These are phyloP conservation scores for Eutypa lata DNA, from an alignment of 2,329 filamentous ascomycete genomes.

Conservation along the genomic window DNA sequence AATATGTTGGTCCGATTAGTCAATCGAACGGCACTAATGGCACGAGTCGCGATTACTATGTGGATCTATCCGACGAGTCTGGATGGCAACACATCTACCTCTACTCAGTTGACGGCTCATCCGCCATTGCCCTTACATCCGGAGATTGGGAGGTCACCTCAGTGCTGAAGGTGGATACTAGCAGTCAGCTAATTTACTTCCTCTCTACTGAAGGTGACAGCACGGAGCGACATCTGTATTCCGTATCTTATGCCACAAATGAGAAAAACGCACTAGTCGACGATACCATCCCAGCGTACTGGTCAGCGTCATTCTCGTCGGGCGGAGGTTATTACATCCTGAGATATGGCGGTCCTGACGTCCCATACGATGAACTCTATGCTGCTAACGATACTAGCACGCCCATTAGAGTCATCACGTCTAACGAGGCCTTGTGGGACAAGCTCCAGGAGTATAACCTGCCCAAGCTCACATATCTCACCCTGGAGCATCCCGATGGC, in stretches of 20 bases:
- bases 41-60: constrained; percentile 48
- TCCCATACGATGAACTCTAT: constrained; percentile 68
- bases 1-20: constrained; percentile 47
- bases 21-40: constrained; percentile 17
- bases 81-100: constrained; percentile 67
- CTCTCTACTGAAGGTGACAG: constrained; percentile 62
- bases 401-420: constrained; percentile 56
- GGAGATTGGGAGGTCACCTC: constrained; percentile 64
- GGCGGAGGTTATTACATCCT: constrained; percentile 63
- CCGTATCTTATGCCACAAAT: constrained; percentile 54
- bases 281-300: constrained; percentile 55
- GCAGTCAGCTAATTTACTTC: constrained; percentile 59
- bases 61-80: constrained; percentile 64
- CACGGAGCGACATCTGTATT: constrained; percentile 66
- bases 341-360: constrained; percentile 61
- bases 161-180: constrained; percentile 58
- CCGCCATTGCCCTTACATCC: constrained; percentile 55
- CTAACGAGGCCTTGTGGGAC: constrained; percentile 55
- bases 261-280: constrained; percentile 60
- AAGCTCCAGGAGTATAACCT: constrained; percentile 59
- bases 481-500: constrained; percentile 59
- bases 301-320: constrained; percentile 63
- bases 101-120: constrained; percentile 54
- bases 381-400: constrained; percentile 47
- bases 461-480: constrained; percentile 62